These are phyloP conservation scores for Senna tora DNA, from an alignment of 306 rosid species.

Conservation along the genomic window DNA sequence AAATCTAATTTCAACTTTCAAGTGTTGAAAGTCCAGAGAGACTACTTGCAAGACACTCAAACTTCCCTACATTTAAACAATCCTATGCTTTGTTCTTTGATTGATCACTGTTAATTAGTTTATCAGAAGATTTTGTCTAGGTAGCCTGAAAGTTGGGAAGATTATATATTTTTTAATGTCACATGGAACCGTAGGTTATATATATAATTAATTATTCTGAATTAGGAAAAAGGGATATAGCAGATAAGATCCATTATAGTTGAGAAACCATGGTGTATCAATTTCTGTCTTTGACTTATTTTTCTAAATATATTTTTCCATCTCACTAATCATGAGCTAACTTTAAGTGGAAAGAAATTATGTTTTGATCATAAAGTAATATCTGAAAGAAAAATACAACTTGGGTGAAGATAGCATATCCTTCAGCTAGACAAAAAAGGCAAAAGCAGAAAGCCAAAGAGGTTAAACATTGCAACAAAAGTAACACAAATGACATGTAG, in stretches of 20 bases:
- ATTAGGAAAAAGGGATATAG: neutral
- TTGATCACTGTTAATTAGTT: neutral
- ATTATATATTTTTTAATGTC: neutral
- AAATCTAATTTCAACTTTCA: too few species aligned
- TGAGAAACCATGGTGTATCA: neutral
- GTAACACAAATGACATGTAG: neutral
- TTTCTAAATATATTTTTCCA: neutral
- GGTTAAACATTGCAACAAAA: neutral
- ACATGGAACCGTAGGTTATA: neutral
- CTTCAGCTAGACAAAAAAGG: neutral
- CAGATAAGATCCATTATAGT: neutral
- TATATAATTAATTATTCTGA: neutral
- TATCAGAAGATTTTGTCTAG: neutral
- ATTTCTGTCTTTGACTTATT: neutral
- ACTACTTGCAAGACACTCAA: too few species aligned
- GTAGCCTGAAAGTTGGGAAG: neutral
- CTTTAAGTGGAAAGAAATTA: neutral
- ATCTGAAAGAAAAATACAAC: neutral
- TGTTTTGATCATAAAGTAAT: neutral
- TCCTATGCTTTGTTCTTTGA: conserved; percentile 17
- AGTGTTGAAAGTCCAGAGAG: too few species aligned
- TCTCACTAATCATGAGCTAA: neutral
- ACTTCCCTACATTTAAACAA: neutral
- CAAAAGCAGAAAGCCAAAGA: neutral
- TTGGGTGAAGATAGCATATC: neutral